These are phyloP conservation scores for Mrakia gelida DNA, from an alignment of 768 basidiomycete species.

Conservation along the genomic window DNA sequence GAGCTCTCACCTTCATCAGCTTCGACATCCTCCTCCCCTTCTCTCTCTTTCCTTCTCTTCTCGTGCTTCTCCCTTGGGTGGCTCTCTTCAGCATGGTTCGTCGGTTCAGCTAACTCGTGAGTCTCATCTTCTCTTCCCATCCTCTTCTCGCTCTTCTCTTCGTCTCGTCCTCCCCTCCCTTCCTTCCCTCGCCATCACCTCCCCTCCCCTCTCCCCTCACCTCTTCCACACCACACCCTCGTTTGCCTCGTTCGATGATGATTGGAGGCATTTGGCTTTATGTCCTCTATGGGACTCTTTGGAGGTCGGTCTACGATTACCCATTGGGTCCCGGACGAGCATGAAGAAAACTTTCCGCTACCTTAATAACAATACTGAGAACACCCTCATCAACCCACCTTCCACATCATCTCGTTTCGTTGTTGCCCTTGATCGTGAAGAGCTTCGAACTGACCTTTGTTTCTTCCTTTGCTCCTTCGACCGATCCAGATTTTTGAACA, in stretches of 20 bases:
- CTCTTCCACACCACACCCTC: background rate
- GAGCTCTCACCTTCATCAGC: background rate
- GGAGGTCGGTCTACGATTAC: constrained; percentile 15
- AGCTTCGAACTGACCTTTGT: background rate
- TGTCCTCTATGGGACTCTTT: constrained; percentile 6
- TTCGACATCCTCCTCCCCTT: background rate
- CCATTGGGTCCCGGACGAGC: background rate
- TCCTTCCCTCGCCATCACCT: background rate
- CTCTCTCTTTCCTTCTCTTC: background rate
- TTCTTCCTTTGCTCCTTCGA: background rate
- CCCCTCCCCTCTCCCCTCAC: no score
- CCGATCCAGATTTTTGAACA: background rate
- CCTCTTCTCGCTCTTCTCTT: background rate
- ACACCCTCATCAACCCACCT: background rate
- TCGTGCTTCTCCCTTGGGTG: background rate
- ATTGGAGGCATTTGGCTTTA: constrained; percentile 29
- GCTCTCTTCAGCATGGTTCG: no score
- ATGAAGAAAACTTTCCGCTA: constrained; percentile 26
- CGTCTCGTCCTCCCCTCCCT: background rate
- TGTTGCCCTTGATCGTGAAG: background rate
- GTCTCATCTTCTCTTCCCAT: constrained; percentile 2
- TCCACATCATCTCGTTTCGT: background rate
- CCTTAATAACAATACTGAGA: constrained; percentile 25
- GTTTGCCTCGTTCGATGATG: constrained; percentile 1
- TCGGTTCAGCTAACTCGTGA: background rate